Evolutionary conservation across 2,329 filamentous ascomycete species (phyloP).

Genomic region (Arachnopeziza araneosa): DNA sequence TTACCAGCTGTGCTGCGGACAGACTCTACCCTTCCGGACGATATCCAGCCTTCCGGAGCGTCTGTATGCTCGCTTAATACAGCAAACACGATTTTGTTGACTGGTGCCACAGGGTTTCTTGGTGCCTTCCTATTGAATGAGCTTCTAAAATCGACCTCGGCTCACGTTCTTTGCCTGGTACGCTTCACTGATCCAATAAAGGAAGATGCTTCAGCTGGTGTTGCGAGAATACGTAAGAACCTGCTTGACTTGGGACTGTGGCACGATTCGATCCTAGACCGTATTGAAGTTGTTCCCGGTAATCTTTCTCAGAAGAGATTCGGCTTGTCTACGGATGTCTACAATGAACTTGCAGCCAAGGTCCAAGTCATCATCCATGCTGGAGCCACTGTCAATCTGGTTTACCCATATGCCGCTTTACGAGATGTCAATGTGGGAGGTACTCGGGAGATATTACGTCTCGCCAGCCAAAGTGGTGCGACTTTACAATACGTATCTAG

Average conservation of each 20-base stretch:
- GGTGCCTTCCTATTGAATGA: conserved; percentile 75
- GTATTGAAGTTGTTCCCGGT: conserved; percentile 69
- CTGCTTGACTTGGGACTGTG: conserved; percentile 73
- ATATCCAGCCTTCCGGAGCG: conserved; percentile 54
- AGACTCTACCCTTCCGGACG: conserved; percentile 61
- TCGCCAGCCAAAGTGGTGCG: conserved; percentile 61
- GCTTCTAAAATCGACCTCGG: conserved; percentile 55
- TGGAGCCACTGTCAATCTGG: conserved; percentile 72
- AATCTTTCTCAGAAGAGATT: conserved; percentile 65
- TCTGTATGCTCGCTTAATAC: conserved; percentile 32
- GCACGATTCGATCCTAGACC: conserved; percentile 71
- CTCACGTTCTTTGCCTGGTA: conserved; percentile 58
- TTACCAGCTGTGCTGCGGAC: conserved; percentile 62
- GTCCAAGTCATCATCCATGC: conserved; percentile 73
- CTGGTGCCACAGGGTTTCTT: conserved; percentile 83
- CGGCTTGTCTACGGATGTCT: conserved; percentile 60
- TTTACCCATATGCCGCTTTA: conserved; percentile 75
- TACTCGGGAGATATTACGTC: conserved; percentile 67
- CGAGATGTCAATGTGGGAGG: conserved; percentile 72
- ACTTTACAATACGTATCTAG: conserved; percentile 77
- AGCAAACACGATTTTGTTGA: conserved; percentile 64
- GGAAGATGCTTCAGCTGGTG: conserved; percentile 58
- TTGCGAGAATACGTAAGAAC: conserved; percentile 69
- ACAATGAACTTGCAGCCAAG: conserved; percentile 57
- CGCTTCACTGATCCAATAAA: conserved; percentile 68